Evolutionary conservation across 345 rosid genomes (phyloP), one percentile per base, ranked within the genome.

Genomic region (Salix caprea): DNA sequence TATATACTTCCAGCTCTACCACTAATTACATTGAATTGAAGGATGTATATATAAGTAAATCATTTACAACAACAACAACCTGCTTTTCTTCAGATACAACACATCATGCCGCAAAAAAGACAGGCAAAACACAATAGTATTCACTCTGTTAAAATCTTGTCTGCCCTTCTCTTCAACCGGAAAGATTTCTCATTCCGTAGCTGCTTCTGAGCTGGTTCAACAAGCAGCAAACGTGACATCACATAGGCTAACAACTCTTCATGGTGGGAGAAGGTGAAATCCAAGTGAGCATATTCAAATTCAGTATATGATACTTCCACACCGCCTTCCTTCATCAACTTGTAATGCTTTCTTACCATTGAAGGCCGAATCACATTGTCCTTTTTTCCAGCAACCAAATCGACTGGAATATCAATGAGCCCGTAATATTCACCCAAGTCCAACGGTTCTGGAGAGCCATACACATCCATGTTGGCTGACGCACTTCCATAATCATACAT

Each of bases 231-330:
- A 32, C 91, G 87, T 0, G 99, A 92, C 97, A 91, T 85, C 69
- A 96, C 97, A 15, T 89, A 93, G 8, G 90, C 84, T 65, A 96
- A 66, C 78, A 96, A 85, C 76, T 96, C 99, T 82, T 96, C 97
- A 0, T 85, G 93, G 83, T 96, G 96, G 32, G 98, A 88, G 77
- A 93, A 93, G 19, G 94, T 96, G 88, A 96, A 96, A 85, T 96
- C 99, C 81, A 93, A 83, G 84, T 93, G 99, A 23, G 92, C 99
- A 72, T 92, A 96, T 82, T 96, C 98, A 24, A 86, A 90, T 82
- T 91, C 98, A 0, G 64, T 85, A 74, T 85, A 92, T 0, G 99
- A 89, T 23, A 87, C 95, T 21, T 93, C 91, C 4, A 92, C 97
- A 1, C 82, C 90, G 0, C 88, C 82, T n/a, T 91, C 90, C 82